Base-by-base conservation (phyloP, 73 alveolate genomes). In the Paramecium tetraurelia region DNA sequence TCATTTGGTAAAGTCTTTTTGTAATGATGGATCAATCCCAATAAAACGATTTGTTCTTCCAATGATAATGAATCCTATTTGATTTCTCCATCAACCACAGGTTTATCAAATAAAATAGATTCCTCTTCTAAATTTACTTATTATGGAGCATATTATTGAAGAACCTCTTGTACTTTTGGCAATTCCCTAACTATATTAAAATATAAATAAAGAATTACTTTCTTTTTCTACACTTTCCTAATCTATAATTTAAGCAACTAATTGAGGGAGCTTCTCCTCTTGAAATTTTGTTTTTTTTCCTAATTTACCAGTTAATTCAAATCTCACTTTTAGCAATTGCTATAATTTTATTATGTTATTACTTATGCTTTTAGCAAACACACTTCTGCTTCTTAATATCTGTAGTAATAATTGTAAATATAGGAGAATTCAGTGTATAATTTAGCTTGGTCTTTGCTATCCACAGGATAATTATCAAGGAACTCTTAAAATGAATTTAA, bases 231-330 rank as follows among this genome's bases (percentile, higher is more conserved):
- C 92, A 36, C 48, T 58, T 85, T 83, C 95, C 72, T 92, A 93
- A 53, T 92, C 94, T 10, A 87, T 95, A 72, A 90, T 92, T 85
- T 96, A 96, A 0, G 98, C 98, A 35, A 98, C 99, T 41, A 98
- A 95, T 85, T 97, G 93, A 14, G 99, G 97, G 43, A 95, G 92
- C 18, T 97, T 97, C 59, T 96, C 97, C 33, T 94, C 96, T 92
- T 98, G 95, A 94, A 93, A 98, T 93, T 98, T 98, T 4, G 99
- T 98, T 83, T 98, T 95, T 85, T 93, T 96, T 3, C 99, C 99
- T 33, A 96, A 93, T 96, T 94, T 98, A 11, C 99, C 99, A 27
- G 99, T 97, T 29, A 98, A 93, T 9, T 94, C 95, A 10, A 97
- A 86, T 80, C 97, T 95, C 31, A 98, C 86, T 53, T 95, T 96